Percentiles rank a stretch among this genome's conserved stretches.
These are phyloP conservation scores for Hypoxylon lienhwacheense DNA, from an alignment of 495 filamentous ascomycete species.

Conservation along the genomic window DNA sequence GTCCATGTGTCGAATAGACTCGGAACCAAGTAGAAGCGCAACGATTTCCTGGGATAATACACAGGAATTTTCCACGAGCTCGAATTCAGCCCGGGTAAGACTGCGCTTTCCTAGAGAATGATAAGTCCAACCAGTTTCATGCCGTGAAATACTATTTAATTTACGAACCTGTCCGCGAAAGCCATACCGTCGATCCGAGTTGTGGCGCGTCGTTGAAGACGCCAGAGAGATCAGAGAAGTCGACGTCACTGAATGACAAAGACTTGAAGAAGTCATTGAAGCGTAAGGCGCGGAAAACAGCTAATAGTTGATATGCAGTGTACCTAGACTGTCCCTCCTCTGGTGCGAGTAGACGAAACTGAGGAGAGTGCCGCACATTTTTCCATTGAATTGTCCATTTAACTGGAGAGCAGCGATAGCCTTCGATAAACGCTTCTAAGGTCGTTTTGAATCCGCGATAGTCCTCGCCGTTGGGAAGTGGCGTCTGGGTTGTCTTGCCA, in stretches of 20 bases:
- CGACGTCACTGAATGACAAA: conserved; percentile 78
- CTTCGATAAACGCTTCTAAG: conserved; percentile 81
- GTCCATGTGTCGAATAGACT: conserved; percentile 49
- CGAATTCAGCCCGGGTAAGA: conserved; percentile 40
- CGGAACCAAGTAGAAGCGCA: conserved; percentile 49
- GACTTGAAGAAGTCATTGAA: conserved; percentile 91
- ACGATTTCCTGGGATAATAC: conserved; percentile 52
- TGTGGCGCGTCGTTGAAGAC: conserved; percentile 38
- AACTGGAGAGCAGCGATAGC: conserved; percentile 70
- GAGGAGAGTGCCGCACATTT: conserved; percentile 72
- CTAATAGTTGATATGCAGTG: conserved; percentile 72
- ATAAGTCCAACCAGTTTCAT: conserved; percentile 1
- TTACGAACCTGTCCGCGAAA: conserved; percentile 37
- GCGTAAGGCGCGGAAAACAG: conserved; percentile 80
- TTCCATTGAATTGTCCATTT: conserved; percentile 79
- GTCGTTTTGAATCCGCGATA: conserved; percentile 80
- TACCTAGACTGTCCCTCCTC: conserved; percentile 65
- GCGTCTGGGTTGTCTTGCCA: conserved; percentile 57
- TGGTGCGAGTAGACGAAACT: conserved; percentile 77
- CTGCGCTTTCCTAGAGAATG: conserved; percentile 30
- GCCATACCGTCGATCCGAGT: conserved; percentile 35
- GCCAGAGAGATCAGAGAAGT: conserved; percentile 51
- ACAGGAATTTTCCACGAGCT: conserved; percentile 43
- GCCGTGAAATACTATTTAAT: not conserved
- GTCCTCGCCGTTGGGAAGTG: conserved; percentile 66